These are phyloP conservation scores for Ophiostoma triangulosporum DNA, from an alignment of 2,329 filamentous ascomycete species.

Conservation along the genomic window DNA sequence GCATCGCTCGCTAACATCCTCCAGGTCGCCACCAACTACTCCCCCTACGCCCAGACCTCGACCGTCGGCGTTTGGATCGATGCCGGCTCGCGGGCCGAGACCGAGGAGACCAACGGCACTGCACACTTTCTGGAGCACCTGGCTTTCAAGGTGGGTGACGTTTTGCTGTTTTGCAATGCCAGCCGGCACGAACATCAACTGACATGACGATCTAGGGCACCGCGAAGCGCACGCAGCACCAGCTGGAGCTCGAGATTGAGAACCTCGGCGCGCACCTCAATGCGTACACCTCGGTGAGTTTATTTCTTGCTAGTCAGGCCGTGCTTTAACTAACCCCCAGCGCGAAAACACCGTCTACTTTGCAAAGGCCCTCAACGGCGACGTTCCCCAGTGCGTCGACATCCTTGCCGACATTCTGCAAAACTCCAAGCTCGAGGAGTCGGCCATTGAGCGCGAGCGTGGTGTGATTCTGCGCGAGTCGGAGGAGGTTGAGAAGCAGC, in stretches of 20 bases:
- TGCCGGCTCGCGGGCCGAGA: slow-evolving; percentile 95
- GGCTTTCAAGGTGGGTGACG: slow-evolving; percentile 77
- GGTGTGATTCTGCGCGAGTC: slow-evolving; percentile 98
- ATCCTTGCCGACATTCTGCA: slow-evolving; percentile 98
- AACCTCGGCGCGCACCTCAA: slow-evolving; percentile 99
- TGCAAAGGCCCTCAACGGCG: slow-evolving; percentile 96
- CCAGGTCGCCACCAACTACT: slow-evolving; percentile 94
- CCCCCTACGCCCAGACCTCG: slow-evolving; percentile 94
- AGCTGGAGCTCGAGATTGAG: slow-evolving; percentile 98
- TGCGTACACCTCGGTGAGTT: slow-evolving; percentile 86
- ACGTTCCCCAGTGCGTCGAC: slow-evolving; percentile 91
- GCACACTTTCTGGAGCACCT: slow-evolving; percentile 99
- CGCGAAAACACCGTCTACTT: slow-evolving; percentile 99
- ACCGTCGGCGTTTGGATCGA: slow-evolving; percentile 99
- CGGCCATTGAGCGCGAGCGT: slow-evolving; percentile 91
- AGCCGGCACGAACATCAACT: background rate
- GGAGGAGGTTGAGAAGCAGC: slow-evolving; percentile 99
- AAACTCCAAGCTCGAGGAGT: slow-evolving; percentile 92
- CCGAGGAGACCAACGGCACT: slow-evolving; percentile 95
- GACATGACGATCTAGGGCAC: slow-evolving; percentile 52
- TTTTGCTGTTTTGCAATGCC: too few species aligned
- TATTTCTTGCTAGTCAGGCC: background rate
- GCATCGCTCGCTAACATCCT: background rate
- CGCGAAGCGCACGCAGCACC: slow-evolving; percentile 84
- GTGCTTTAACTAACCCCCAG: slow-evolving; percentile 28